Base-by-base conservation (phyloP, 805 yeast species). In the Lachancea quebecensis region DNA sequence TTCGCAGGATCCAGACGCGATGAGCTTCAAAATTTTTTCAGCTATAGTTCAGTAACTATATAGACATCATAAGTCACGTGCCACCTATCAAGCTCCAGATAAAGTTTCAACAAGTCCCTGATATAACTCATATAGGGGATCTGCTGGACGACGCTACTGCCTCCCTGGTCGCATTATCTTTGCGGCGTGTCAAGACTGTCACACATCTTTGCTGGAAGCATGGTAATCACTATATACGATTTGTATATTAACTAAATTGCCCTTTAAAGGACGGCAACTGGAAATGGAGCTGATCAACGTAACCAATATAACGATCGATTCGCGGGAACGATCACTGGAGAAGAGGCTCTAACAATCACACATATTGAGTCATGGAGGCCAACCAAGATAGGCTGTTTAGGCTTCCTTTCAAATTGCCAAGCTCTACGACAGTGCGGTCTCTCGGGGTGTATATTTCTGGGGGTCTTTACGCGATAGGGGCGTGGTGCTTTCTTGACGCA, bases 401-500 rank as follows among this genome's bases (percentile, higher is more conserved):
- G 50, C 78, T 85, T 65, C 74, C 78, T 6, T 76, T 87, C 55
- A 75, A 72, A 46, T 67, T 85, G 21, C 88, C 95, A 42, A 78
- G 81, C 53, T 81, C 93, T 7, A 78, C 79, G 42, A 74, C 82
- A 36, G 71, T 86, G 36, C 72, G 93, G 56, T 74, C 88, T 1
- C 64, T 75, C 36, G 91, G 95, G 12, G 88, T 88, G 12, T 88
- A 86, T 57, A 52, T 80, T n/a, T 70, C 89, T 0, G 93, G 93
- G 10, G 82, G 80, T 0, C 64, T 85, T 27, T 91, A 85, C 54
- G 85, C 96, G 34, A 64, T 84, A 44, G 98, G 96, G 7, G 82
- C 91, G 60, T 91, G 96, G 95, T 69, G 82, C 16, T 78, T 91
- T 65, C 66, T 93, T 15, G 98, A 91, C 65, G 87, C 96, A 0